These are phyloP conservation scores for Botrytis byssoidea DNA, from an alignment of 2,329 filamentous ascomycete genomes.

Conservation along the genomic window DNA sequence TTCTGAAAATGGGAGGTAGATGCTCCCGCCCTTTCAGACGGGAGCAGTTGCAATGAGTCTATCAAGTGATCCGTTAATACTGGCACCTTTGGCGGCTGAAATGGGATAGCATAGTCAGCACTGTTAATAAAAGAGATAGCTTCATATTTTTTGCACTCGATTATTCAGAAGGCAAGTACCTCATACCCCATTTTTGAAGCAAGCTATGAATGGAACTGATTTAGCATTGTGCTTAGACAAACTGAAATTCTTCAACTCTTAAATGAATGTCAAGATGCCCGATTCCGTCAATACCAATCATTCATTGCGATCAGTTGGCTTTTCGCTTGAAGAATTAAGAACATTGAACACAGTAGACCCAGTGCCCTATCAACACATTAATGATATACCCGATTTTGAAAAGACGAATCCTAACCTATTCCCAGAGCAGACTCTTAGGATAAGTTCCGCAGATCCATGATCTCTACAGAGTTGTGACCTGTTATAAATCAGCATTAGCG, in stretches of 20 bases:
- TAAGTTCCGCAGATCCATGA: no score
- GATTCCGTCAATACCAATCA: not conserved
- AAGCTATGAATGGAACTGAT: not conserved
- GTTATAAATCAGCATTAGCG: not conserved
- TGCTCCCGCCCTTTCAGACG: no score
- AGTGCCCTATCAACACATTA: not conserved
- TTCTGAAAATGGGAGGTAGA: not conserved
- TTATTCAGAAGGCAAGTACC: not conserved
- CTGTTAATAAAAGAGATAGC: rapidly evolving
- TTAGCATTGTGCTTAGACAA: no score
- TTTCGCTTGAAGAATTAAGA: not conserved
- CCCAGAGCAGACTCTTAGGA: no score
- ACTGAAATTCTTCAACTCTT: no score
- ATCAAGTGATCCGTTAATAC: not conserved
- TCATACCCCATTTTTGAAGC: not conserved
- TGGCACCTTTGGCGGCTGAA: rapidly evolving
- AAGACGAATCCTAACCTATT: no score
- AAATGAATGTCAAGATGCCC: rapidly evolving
- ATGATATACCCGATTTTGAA: no score
- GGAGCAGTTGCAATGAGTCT: rapidly evolving
- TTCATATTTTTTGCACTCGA: not conserved
- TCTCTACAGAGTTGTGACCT: not conserved
- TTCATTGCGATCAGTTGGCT: not conserved
- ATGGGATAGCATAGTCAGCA: rapidly evolving
- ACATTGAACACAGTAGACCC: not conserved